A percentile compares a stretch with the other conserved stretches of the same genome.
phyloP scores from a whole-genome alignment of 768 basidiomycete genomes.

The Boletus bicolor region DNA sequence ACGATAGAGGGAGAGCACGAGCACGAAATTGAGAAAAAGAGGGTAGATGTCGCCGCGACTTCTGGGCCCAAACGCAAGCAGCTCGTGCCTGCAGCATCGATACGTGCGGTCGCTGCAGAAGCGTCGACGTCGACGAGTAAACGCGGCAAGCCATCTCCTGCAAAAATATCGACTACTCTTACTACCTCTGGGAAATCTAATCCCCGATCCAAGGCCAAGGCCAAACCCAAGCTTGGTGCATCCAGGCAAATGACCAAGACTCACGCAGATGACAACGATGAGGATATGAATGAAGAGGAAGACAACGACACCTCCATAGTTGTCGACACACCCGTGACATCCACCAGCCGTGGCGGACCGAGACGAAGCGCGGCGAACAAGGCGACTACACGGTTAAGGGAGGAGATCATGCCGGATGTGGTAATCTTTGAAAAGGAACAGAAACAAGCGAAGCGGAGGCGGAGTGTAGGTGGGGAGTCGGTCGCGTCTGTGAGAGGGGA shows the following conservation, averaged over 20 bases:
- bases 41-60: background rate
- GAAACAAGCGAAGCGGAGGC: slow-evolving; percentile 37
- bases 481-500: slow-evolving; percentile 1
- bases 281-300: background rate
- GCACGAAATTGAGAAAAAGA: background rate
- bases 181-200: slow-evolving; percentile 4
- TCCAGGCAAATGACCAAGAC: background rate
- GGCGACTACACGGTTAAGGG: slow-evolving; percentile 43
- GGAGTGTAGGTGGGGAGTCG: slow-evolving; percentile 33
- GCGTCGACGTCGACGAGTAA: slow-evolving; percentile 19
- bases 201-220: background rate
- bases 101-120: slow-evolving; percentile 24
- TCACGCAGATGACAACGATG: background rate
- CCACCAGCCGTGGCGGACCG: slow-evolving; percentile 20
- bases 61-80: background rate
- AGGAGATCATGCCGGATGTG: slow-evolving; percentile 75
- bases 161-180: slow-evolving; percentile 5
- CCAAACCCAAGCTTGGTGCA: background rate
- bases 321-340: slow-evolving; percentile 8
- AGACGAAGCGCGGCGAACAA: slow-evolving; percentile 54
- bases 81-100: slow-evolving; percentile 19
- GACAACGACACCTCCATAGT: slow-evolving; percentile 10
- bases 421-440: slow-evolving; percentile 66
- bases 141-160: slow-evolving; percentile 14
- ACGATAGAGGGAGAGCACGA: background rate